phyloP scores from a whole-genome alignment of 2,329 filamentous ascomycete genomes.

The Neonectria punicea region DNA sequence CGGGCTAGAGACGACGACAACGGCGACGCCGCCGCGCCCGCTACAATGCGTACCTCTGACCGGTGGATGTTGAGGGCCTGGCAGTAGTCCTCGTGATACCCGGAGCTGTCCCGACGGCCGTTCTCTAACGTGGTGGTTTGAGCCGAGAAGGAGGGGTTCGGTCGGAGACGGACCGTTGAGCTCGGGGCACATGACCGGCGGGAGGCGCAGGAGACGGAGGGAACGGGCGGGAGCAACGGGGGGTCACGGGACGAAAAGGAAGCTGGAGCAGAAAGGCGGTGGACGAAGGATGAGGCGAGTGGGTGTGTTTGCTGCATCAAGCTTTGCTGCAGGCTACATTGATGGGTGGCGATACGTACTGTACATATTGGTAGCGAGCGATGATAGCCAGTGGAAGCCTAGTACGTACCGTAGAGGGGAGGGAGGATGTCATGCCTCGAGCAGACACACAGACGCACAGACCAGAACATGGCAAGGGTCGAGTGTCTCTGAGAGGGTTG shows the following conservation, averaged over 20 bases:
- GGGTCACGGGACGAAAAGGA: constrained; percentile 30
- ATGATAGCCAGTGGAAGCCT: not conserved
- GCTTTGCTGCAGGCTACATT: not conserved
- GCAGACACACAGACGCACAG: not conserved
- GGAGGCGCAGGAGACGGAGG: constrained; percentile 30
- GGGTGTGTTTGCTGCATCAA: constrained; percentile 2
- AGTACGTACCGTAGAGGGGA: constrained; percentile 1
- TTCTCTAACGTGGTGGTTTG: not conserved
- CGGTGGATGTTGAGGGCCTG: not conserved
- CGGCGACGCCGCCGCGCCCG: no score
- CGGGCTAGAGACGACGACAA: not conserved
- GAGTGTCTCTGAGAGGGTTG: not conserved
- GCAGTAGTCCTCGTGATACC: not conserved
- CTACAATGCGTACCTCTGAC: not conserved
- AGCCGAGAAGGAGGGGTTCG: constrained; percentile 12
- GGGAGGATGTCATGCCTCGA: constrained; percentile 1
- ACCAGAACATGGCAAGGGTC: not conserved
- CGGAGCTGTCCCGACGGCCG: not conserved
- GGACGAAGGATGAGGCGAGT: constrained; percentile 22
- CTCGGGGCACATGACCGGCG: constrained; percentile 35
- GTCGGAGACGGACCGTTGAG: constrained; percentile 17
- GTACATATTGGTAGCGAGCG: not conserved
- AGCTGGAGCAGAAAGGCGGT: constrained; percentile 32
- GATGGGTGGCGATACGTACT: not conserved
- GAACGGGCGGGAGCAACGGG: constrained; percentile 13